Percentiles rank a stretch among this genome's conserved stretches.
Evolutionary conservation across 805 yeast genomes (phyloP).

Genomic region (Hagleromyces aurorensis): DNA sequence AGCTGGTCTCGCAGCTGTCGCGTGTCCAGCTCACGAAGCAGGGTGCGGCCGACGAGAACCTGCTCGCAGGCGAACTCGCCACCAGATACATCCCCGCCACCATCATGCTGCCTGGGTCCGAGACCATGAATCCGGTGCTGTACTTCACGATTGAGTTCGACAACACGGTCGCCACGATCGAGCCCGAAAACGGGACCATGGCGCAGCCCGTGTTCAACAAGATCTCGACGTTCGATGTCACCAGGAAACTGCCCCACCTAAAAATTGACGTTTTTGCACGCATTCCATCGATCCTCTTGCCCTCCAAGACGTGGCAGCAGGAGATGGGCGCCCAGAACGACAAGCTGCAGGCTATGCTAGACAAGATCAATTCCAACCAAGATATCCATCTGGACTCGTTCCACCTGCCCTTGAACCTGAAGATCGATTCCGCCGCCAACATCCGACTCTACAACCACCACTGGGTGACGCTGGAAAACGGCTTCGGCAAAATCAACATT

Average conservation of each 20-base stretch:
- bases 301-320: constrained; percentile 33
- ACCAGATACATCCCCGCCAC: constrained; percentile 42
- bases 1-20: constrained; percentile 22
- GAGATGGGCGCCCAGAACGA: constrained; percentile 21
- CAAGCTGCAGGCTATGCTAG: constrained; percentile 22
- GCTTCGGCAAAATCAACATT: constrained; percentile 47
- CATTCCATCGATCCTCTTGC: constrained; percentile 57
- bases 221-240: constrained; percentile 85
- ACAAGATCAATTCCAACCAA: constrained; percentile 38
- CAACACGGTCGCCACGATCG: constrained; percentile 83
- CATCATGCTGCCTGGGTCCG: constrained; percentile 46
- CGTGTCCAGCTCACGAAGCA: constrained; percentile 21
- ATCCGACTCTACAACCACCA: constrained; percentile 63
- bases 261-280: constrained; percentile 73
- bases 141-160: constrained; percentile 90
- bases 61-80: constrained; percentile 27
- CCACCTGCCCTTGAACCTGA: constrained; percentile 51
- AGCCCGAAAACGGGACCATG: constrained; percentile 78
- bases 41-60: constrained; percentile 31
- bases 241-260: constrained; percentile 50
- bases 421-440: constrained; percentile 39
- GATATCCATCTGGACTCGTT: constrained; percentile 74
- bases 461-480: constrained; percentile 36
- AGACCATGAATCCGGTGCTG: constrained; percentile 56
- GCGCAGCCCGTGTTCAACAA: constrained; percentile 77